Evolutionary conservation across 495 filamentous ascomycete genomes (phyloP).

Genomic region (Xylaria telfairii): DNA sequence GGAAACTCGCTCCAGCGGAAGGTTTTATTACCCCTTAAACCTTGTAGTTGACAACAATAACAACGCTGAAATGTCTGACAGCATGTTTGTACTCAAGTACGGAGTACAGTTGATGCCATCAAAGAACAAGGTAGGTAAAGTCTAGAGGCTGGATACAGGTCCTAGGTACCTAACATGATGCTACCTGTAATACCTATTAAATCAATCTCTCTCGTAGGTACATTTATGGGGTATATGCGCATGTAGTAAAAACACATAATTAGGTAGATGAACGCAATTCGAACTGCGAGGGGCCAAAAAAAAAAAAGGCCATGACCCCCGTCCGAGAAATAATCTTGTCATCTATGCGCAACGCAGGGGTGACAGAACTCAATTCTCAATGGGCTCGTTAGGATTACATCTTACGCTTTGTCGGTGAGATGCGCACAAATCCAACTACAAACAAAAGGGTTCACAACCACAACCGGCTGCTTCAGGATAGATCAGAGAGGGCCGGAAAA

Average conservation of each 20-base stretch:
- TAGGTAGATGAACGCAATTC: background rate
- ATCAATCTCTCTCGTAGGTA: background rate
- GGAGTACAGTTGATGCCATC: background rate
- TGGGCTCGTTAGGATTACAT: too few species aligned
- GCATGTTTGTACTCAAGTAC: background rate
- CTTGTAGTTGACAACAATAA: background rate
- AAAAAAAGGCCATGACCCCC: background rate
- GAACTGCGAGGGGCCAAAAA: background rate
- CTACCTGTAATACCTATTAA: too few species aligned
- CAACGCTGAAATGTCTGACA: background rate
- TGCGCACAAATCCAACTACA: background rate
- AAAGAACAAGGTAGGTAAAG: background rate
- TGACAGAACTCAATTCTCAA: constrained; percentile 3
- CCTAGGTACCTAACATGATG: background rate
- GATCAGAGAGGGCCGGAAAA: background rate
- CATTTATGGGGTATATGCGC: background rate
- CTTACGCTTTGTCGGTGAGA: constrained; percentile 19
- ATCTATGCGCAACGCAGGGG: constrained; percentile 12
- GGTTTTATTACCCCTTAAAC: background rate
- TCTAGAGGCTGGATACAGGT: background rate
- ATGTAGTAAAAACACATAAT: background rate
- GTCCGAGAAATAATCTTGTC: background rate
- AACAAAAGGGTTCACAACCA: constrained; percentile 1
- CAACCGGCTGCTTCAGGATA: background rate
- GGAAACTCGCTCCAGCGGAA: constrained; percentile 4